A percentile compares a stretch with the other conserved stretches of the same genome.
Conservation (phyloP, 129 eudicot species). For the Deinandra increscens region DNA sequence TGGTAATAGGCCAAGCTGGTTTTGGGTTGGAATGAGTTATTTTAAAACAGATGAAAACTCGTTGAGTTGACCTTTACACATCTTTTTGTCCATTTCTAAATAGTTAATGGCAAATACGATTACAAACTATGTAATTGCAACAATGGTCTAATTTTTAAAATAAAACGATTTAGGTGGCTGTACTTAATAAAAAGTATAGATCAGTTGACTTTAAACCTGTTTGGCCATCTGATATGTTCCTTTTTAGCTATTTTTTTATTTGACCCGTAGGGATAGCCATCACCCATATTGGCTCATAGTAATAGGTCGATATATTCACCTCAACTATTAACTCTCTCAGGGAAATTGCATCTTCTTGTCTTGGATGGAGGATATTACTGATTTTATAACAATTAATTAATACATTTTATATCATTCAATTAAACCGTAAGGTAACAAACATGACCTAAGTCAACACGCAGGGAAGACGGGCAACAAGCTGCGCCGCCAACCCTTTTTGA, state of each 20-base stretch:
- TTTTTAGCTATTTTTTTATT: background rate
- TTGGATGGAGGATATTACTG: background rate
- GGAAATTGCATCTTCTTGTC: constrained; percentile 13
- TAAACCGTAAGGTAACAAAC: too few species aligned
- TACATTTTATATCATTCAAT: too few species aligned
- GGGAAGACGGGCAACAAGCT: too few species aligned
- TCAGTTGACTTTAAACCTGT: background rate
- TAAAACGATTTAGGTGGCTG: background rate
- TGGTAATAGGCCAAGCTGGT: background rate
- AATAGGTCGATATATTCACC: background rate
- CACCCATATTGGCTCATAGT: background rate
- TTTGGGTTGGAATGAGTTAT: background rate
- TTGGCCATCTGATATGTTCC: background rate
- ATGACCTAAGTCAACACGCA: too few species aligned
- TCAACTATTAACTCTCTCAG: background rate
- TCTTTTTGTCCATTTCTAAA: background rate
- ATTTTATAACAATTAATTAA: too few species aligned
- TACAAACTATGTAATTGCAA: background rate
- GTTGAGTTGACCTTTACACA: background rate
- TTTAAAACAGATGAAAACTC: background rate
- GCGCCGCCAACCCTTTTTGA: too few species aligned
- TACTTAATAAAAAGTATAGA: background rate
- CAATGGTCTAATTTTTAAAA: background rate
- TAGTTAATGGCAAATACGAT: background rate
- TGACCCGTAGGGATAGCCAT: background rate